A percentile compares a stretch with the other conserved stretches of the same genome.
Conservation (phyloP, 2,329 filamentous ascomycete species). For the Coniosporium tulheliwenetii region DNA sequence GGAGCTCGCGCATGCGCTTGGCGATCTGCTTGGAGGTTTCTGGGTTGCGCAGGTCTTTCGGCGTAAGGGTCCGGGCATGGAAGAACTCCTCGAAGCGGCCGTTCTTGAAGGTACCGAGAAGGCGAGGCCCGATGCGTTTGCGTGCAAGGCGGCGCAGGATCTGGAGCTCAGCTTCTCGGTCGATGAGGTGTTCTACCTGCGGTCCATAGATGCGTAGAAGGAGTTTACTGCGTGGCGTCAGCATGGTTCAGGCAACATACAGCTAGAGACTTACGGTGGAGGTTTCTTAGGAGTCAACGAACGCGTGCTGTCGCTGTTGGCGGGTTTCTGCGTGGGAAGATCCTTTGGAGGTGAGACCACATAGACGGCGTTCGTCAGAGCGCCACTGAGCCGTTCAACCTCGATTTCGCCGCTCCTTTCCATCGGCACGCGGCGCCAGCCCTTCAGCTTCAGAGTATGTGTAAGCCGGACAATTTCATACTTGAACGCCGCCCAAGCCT, state of each 20-base stretch:
- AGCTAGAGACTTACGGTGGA: conserved; percentile 32
- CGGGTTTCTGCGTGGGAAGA: conserved; percentile 24
- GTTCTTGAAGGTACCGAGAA: conserved; percentile 85
- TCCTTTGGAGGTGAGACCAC: conserved; percentile 71
- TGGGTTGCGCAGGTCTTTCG: conserved; percentile 59
- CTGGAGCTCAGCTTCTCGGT: conserved; percentile 75
- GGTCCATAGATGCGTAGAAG: conserved; percentile 87
- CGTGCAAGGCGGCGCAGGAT: conserved; percentile 74
- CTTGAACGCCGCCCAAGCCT: conserved; percentile 78
- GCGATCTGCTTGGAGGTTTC: conserved; percentile 86
- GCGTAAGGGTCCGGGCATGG: conserved; percentile 65
- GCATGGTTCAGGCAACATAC: not conserved
- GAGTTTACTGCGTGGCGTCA: conserved; percentile 43
- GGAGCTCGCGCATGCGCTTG: conserved; percentile 91
- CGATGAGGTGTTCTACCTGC: conserved; percentile 89
- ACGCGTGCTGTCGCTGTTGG: conserved; percentile 20
- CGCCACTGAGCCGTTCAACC: conserved; percentile 70
- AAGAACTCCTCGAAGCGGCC: conserved; percentile 94
- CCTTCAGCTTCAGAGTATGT: conserved; percentile 79
- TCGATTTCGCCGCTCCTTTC: conserved; percentile 52
- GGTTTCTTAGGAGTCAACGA: conserved; percentile 25
- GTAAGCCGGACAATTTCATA: conserved; percentile 77
- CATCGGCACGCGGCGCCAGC: conserved; percentile 72
- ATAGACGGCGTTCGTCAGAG: conserved; percentile 91
- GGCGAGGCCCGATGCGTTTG: conserved; percentile 82